Conservation (phyloP, 2,329 filamentous ascomycete genomes). For the Neoascochyta sp. region DNA sequence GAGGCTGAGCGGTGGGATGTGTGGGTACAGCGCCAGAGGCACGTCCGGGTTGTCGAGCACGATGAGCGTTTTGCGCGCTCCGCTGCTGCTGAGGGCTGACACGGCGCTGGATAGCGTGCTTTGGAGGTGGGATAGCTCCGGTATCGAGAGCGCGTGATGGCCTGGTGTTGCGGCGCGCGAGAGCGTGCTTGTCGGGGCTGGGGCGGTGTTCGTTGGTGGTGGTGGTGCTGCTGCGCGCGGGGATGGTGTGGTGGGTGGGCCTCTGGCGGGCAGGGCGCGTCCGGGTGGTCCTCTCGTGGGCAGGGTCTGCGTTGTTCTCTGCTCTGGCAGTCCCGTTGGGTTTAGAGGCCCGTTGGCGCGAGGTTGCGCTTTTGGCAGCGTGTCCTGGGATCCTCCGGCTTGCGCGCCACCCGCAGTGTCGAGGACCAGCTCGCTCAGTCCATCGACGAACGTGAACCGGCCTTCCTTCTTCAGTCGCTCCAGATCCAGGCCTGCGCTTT, state of each 20-base stretch:
- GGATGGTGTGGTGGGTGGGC: constrained; percentile 6
- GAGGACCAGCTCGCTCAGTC: constrained; percentile 58
- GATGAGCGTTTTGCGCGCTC: constrained; percentile 35
- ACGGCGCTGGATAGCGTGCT: constrained; percentile 26
- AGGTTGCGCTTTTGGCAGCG: constrained; percentile 1
- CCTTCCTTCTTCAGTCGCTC: constrained; percentile 55
- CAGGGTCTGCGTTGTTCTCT: constrained; percentile 8
- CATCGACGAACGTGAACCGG: constrained; percentile 72
- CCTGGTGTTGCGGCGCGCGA: constrained; percentile 5
- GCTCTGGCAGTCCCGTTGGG: constrained; percentile 1
- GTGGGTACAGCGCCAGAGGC: constrained; percentile 38
- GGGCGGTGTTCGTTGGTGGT: too few species aligned
- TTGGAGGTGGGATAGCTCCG: constrained; percentile 24
- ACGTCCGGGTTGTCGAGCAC: constrained; percentile 46
- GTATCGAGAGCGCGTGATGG: constrained; percentile 23
- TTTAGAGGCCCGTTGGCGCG: not conserved
- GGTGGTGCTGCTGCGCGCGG: constrained; percentile 4
- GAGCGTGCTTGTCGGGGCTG: constrained; percentile 1
- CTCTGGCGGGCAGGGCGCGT: constrained; percentile 14
- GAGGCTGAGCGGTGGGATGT: constrained; percentile 17
- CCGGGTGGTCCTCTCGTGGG: constrained; percentile 18
- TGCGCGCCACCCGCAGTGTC: constrained; percentile 4
- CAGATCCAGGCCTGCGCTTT: constrained; percentile 70
- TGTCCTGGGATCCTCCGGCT: constrained; percentile 1
- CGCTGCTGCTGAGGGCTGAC: constrained; percentile 9